Evolutionary conservation across 2,329 filamentous ascomycete species (phyloP).

Genomic region (Pseudogymnoascus sp.): DNA sequence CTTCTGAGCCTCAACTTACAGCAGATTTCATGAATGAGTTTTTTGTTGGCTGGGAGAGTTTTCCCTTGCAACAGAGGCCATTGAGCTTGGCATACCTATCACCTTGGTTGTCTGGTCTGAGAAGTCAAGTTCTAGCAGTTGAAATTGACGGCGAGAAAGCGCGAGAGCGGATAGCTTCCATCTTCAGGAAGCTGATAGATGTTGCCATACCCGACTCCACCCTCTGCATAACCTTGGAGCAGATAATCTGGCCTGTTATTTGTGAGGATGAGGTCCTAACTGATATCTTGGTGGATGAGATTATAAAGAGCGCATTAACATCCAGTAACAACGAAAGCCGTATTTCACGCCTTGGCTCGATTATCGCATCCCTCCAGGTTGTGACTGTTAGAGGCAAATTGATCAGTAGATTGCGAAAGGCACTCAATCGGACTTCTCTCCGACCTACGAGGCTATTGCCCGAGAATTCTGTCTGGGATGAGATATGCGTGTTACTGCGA

Average conservation of each 20-base stretch:
- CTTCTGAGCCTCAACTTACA: constrained; percentile 57
- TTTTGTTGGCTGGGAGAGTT: constrained; percentile 64
- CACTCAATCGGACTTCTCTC: constrained; percentile 57
- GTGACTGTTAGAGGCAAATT: constrained; percentile 58
- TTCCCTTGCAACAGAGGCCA: constrained; percentile 57
- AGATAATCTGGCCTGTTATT: constrained; percentile 57
- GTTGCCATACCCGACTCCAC: constrained; percentile 52
- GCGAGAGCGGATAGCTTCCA: constrained; percentile 52
- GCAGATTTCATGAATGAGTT: constrained; percentile 65
- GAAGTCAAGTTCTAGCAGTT: constrained; percentile 48
- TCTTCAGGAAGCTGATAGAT: constrained; percentile 60
- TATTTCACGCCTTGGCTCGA: constrained; percentile 52
- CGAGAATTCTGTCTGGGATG: constrained; percentile 61
- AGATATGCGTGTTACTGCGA: constrained; percentile 58
- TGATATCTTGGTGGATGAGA: constrained; percentile 59
- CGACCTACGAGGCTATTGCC: constrained; percentile 56
- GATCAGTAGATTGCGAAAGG: constrained; percentile 56
- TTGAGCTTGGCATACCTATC: constrained; percentile 62
- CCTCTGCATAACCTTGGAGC: constrained; percentile 52
- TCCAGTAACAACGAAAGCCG: constrained; percentile 45
- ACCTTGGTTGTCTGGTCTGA: constrained; percentile 56
- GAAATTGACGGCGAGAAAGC: constrained; percentile 58
- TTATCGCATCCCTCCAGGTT: constrained; percentile 55
- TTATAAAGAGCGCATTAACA: constrained; percentile 53
- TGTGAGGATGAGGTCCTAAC: constrained; percentile 55